phyloP scores from a whole-genome alignment of 208 protist genomes.

The Leishmania braziliensis region DNA sequence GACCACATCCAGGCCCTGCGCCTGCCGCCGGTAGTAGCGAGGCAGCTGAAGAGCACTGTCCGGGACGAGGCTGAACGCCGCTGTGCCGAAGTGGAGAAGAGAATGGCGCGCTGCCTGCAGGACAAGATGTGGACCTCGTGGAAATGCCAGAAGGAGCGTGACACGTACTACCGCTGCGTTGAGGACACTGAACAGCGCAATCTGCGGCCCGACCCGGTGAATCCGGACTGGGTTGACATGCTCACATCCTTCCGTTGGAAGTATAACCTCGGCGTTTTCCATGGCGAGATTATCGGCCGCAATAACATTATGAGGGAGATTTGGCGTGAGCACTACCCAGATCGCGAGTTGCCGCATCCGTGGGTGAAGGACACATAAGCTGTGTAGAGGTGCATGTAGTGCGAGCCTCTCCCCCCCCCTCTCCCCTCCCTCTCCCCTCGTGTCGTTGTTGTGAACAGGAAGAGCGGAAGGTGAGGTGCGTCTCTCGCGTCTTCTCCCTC shows the following conservation, averaged over 20 bases:
- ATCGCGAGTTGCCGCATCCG: slow-evolving; percentile 74
- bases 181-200: slow-evolving; percentile 41
- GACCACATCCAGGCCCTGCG: slow-evolving; percentile 77
- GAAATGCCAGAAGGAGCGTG: slow-evolving; percentile 91
- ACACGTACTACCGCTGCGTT: slow-evolving; percentile 73
- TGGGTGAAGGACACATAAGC: slow-evolving; percentile 74
- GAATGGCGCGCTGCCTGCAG: slow-evolving; percentile 82
- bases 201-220: slow-evolving; percentile 22
- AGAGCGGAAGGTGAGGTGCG: neutral
- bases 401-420: neutral
- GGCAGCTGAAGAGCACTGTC: slow-evolving; percentile 64
- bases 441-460: neutral
- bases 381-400: neutral
- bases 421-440: neutral
- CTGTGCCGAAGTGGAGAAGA: slow-evolving; percentile 78
- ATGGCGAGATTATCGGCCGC: slow-evolving; percentile 77
- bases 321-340: slow-evolving; percentile 84
- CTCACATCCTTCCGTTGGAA: slow-evolving; percentile 83
- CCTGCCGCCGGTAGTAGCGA: slow-evolving; percentile 65
- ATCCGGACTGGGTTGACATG: slow-evolving; percentile 39
- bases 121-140: slow-evolving; percentile 91
- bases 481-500: neutral
- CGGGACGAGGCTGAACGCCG: slow-evolving; percentile 64
- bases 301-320: slow-evolving; percentile 79
- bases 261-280: slow-evolving; percentile 80